Evolutionary conservation across 257 asterid species (phyloP).

Genomic region (Agastache rugosa): DNA sequence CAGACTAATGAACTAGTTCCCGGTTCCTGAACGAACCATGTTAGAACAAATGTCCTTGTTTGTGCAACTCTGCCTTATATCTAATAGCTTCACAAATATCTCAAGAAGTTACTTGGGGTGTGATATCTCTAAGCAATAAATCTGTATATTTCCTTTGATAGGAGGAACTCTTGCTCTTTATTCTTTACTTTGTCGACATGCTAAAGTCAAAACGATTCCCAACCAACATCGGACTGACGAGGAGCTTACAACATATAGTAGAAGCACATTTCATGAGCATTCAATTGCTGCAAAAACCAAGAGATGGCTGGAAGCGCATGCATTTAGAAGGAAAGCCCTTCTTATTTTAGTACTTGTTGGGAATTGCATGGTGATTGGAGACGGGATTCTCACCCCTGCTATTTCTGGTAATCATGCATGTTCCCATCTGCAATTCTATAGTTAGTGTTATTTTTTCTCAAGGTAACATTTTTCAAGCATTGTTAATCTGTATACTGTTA

Average conservation of each 20-base stretch:
- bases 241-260: conserved; percentile 79
- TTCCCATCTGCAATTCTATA: background rate
- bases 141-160: conserved; percentile 15
- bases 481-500: background rate
- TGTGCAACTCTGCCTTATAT: background rate
- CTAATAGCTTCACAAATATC: background rate
- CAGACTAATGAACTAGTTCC: background rate
- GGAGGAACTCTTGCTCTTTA: conserved; percentile 74
- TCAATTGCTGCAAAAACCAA: conserved; percentile 78
- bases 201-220: conserved; percentile 67
- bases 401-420: conserved; percentile 54
- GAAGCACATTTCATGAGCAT: conserved; percentile 60
- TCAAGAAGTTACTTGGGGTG: background rate
- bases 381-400: conserved; percentile 74
- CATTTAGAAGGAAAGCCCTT: conserved; percentile 58
- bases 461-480: background rate
- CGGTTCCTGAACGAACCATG: background rate
- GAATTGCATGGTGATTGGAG: conserved; percentile 75
- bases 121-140: background rate
- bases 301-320: conserved; percentile 68
- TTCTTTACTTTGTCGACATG: conserved; percentile 68
- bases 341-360: conserved; percentile 68
- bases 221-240: conserved; percentile 82
- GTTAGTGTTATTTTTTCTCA: background rate
- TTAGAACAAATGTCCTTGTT: background rate